These are phyloP conservation scores for Scedosporium aurantiacum DNA, from an alignment of 2,329 filamentous ascomycete species.

Conservation along the genomic window DNA sequence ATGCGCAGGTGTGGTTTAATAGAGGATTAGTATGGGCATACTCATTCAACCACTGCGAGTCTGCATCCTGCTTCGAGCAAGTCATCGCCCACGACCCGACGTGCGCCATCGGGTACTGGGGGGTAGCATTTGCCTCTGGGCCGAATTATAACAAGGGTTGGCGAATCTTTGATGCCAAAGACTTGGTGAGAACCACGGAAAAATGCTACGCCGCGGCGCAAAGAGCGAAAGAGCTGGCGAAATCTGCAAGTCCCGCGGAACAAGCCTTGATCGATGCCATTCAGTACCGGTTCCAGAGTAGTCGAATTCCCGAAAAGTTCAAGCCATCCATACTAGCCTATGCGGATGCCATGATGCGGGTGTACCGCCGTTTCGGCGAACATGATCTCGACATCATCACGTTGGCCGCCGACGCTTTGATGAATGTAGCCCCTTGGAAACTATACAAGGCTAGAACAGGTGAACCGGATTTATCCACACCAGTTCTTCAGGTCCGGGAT, in stretches of 20 bases:
- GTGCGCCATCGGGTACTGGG: slow-evolving; percentile 59
- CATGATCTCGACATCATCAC: slow-evolving; percentile 28
- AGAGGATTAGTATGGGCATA: slow-evolving; percentile 65
- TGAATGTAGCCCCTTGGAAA: slow-evolving; percentile 37
- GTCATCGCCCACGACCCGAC: slow-evolving; percentile 41
- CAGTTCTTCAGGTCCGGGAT: slow-evolving; percentile 8
- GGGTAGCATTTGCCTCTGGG: slow-evolving; percentile 57
- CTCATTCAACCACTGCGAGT: slow-evolving; percentile 67
- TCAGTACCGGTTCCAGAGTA: slow-evolving; percentile 44
- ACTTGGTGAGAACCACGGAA: slow-evolving; percentile 40
- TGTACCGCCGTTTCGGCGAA: slow-evolving; percentile 22
- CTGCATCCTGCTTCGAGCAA: slow-evolving; percentile 49
- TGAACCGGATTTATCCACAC: slow-evolving; percentile 14
- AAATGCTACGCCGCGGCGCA: slow-evolving; percentile 22
- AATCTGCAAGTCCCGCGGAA: slow-evolving; percentile 26
- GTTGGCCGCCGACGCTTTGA: slow-evolving; percentile 30
- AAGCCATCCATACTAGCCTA: slow-evolving; percentile 40
- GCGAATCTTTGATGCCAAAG: slow-evolving; percentile 54
- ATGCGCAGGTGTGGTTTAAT: slow-evolving; percentile 57
- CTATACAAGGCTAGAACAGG: slow-evolving; percentile 29
- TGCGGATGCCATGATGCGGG: slow-evolving; percentile 27
- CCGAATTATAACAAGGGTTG: slow-evolving; percentile 73
- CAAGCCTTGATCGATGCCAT: slow-evolving; percentile 49
- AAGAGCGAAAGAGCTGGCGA: slow-evolving; percentile 28
- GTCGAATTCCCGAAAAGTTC: slow-evolving; percentile 36